Conservation (phyloP, 306 rosid species). For the Pyrus betulifolia region DNA sequence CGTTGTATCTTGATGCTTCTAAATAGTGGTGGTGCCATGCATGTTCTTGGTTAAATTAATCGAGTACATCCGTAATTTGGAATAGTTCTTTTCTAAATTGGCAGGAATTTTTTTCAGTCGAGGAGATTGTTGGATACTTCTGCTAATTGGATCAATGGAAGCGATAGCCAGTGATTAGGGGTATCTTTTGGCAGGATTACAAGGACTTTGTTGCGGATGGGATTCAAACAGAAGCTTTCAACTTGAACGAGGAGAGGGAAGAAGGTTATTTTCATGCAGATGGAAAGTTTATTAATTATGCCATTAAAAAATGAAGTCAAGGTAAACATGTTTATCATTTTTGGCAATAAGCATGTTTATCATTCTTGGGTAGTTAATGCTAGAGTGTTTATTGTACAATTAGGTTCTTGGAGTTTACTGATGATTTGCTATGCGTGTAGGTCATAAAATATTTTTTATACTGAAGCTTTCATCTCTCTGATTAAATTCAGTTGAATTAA, state of each 20-base stretch:
- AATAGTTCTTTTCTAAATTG: constrained; percentile 15
- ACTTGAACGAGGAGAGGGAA: constrained; percentile 74
- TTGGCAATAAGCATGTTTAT: background rate
- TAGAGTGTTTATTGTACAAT: background rate
- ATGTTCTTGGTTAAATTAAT: background rate
- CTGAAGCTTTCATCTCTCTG: too few species aligned
- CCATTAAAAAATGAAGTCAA: constrained; percentile 50
- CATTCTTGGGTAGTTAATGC: background rate
- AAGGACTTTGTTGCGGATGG: constrained; percentile 62
- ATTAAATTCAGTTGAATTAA: background rate
- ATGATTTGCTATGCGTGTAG: background rate
- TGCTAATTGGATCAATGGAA: constrained; percentile 26
- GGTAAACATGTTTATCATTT: background rate
- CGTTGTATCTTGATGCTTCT: background rate
- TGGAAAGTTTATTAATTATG: constrained; percentile 75
- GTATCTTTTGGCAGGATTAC: constrained; percentile 31
- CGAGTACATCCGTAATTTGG: constrained; percentile 1
- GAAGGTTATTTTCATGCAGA: constrained; percentile 85
- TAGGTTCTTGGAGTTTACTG: background rate
- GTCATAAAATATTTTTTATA: background rate
- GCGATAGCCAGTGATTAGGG: constrained; percentile 36
- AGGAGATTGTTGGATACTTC: constrained; percentile 27
- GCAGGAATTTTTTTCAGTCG: constrained; percentile 13
- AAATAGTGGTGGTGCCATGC: background rate
- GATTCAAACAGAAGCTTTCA: constrained; percentile 82